phyloP scores from a whole-genome alignment of 257 asterid species.

The Marsdenia floribunda region DNA sequence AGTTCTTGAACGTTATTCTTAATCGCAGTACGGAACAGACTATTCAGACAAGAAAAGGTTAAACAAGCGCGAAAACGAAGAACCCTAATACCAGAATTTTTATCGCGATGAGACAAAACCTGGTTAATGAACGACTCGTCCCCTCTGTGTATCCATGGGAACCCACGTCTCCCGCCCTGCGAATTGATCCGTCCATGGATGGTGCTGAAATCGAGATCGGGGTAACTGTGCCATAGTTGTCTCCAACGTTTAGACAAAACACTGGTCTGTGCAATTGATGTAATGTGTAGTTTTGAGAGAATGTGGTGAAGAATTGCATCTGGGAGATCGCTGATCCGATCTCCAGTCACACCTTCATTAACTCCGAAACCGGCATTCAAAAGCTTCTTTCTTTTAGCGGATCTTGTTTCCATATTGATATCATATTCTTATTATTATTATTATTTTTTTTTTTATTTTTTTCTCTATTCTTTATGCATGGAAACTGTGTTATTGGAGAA shows the following conservation, averaged over 20 bases:
- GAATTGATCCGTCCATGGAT: slow-evolving; percentile 12
- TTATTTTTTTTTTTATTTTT: background rate
- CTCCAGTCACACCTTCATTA: slow-evolving; percentile 16
- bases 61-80: slow-evolving; percentile 51
- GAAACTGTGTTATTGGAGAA: background rate
- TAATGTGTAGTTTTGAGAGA: slow-evolving; percentile 49
- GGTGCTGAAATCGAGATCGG: slow-evolving; percentile 76
- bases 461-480: background rate
- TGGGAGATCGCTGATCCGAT: slow-evolving; percentile 71
- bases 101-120: slow-evolving; percentile 40
- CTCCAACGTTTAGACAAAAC: slow-evolving; percentile 63
- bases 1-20: slow-evolving; percentile 65
- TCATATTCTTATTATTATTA: too few species aligned
- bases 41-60: slow-evolving; percentile 43
- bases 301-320: slow-evolving; percentile 63
- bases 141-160: slow-evolving; percentile 18
- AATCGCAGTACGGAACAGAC: slow-evolving; percentile 56
- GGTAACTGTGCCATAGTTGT: slow-evolving; percentile 56
- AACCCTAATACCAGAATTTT: slow-evolving; percentile 39
- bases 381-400: slow-evolving; percentile 52
- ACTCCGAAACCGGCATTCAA: background rate
- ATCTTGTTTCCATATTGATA: slow-evolving; percentile 81
- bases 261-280: slow-evolving; percentile 56
- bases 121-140: slow-evolving; percentile 38
- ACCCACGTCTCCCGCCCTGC: too few species aligned